Conservation (phyloP, 345 rosid species). For the Iberis pinnata region DNA sequence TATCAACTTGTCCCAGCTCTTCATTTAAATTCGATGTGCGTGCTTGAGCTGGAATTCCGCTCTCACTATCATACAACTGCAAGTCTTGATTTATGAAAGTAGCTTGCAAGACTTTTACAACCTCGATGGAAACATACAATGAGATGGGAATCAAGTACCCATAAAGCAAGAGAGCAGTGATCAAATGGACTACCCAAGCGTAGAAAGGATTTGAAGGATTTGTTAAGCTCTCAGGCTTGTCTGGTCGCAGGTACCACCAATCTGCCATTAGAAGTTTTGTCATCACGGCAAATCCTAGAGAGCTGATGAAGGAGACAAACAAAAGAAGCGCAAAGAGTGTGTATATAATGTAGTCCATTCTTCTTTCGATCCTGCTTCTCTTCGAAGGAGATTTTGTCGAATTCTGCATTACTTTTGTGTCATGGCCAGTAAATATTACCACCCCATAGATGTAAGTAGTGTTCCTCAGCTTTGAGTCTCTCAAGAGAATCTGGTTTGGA, state of each 20-base stretch:
- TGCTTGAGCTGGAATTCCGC: slow-evolving; percentile 52
- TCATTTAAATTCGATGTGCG: slow-evolving; percentile 70
- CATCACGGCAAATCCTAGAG: slow-evolving; percentile 39
- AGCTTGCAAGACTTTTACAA: slow-evolving; percentile 68
- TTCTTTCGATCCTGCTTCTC: slow-evolving; percentile 57
- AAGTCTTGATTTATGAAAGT: slow-evolving; percentile 56
- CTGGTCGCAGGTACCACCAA: slow-evolving; percentile 59
- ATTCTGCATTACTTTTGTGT: slow-evolving; percentile 55
- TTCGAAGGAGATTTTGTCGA: slow-evolving; percentile 68
- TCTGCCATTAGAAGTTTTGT: slow-evolving; percentile 38
- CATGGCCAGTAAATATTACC: slow-evolving; percentile 60
- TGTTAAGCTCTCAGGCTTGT: slow-evolving; percentile 32
- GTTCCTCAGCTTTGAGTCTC: slow-evolving; percentile 76
- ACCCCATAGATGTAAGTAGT: slow-evolving; percentile 58
- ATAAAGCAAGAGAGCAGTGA: slow-evolving; percentile 52
- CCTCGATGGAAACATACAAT: slow-evolving; percentile 64
- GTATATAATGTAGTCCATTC: slow-evolving; percentile 63
- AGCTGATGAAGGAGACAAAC: slow-evolving; percentile 43
- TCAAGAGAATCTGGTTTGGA: slow-evolving; percentile 51
- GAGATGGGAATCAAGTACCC: slow-evolving; percentile 84
- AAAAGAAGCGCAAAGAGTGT: slow-evolving; percentile 50
- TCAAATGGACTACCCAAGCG: slow-evolving; percentile 46
- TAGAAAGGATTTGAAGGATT: slow-evolving; percentile 35
- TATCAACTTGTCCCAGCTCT: slow-evolving; percentile 79
- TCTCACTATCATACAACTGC: slow-evolving; percentile 54